A percentile compares a stretch with the other conserved stretches of the same genome.
Evolutionary conservation across 139 green algal genomes (phyloP).

Genomic region (Edaphochlamys debaryana): DNA sequence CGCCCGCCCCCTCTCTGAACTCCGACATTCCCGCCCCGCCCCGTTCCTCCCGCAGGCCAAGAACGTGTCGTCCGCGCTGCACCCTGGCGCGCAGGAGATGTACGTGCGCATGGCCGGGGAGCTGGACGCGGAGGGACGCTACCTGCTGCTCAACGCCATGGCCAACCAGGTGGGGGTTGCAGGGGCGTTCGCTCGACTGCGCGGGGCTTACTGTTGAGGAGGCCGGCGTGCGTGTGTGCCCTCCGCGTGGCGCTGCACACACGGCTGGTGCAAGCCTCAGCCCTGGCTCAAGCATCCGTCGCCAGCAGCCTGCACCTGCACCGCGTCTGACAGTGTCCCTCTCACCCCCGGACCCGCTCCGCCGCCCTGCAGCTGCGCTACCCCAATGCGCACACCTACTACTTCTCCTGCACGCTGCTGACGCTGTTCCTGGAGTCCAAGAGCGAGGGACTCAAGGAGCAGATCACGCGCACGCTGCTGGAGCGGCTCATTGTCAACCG

Average conservation of each 20-base stretch:
- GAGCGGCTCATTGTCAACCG: conserved; percentile 99
- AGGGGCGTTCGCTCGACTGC: no score
- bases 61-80: conserved; percentile 29
- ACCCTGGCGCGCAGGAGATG: conserved; percentile 48
- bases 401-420: conserved; percentile 96
- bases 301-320: no score
- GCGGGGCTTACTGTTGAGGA: no score
- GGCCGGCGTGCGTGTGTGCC: no score
- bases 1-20: no score
- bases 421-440: conserved; percentile 89
- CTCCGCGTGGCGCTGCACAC: no score
- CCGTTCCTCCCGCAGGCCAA: conserved; percentile 1
- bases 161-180: no score
- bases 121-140: conserved; percentile 92
- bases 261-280: no score
- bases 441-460: conserved; percentile 59
- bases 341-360: no score
- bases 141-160: conserved; percentile 96
- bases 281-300: no score
- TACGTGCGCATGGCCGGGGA: conserved; percentile 64
- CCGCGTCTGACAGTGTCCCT: no score
- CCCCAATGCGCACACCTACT: conserved; percentile 98
- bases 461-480: conserved; percentile 98
- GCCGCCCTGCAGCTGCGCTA: conserved; percentile 99
- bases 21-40: no score